Conservation (phyloP, 202 grass and related monocot genomes). For the Zoysia matrella region DNA sequence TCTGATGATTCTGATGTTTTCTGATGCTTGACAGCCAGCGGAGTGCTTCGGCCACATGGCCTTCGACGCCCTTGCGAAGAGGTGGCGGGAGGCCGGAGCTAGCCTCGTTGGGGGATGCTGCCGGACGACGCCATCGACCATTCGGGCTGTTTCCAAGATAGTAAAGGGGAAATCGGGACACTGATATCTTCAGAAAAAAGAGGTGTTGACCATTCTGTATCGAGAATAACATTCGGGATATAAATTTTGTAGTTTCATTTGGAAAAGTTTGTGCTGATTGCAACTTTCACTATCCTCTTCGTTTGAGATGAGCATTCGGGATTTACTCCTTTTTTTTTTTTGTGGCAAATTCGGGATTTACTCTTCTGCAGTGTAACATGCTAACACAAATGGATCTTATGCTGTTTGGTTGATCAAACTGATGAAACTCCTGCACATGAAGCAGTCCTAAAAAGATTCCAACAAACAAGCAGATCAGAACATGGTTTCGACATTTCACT, state of each 20-base stretch:
- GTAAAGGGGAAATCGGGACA: slow-evolving; percentile 41
- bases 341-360: no score
- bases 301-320: no score
- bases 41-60: slow-evolving; percentile 67
- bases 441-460: no score
- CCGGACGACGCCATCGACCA: slow-evolving; percentile 78
- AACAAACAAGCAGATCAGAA: no score
- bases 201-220: neutral
- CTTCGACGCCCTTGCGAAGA: slow-evolving; percentile 65
- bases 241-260: neutral
- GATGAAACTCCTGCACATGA: no score
- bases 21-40: slow-evolving; percentile 36
- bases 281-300: no score
- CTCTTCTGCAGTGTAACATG: no score
- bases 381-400: no score
- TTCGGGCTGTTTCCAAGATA: slow-evolving; percentile 61
- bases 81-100: slow-evolving; percentile 74
- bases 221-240: slow-evolving; percentile 23
- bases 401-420: no score
- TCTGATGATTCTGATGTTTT: neutral
- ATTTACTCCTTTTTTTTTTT: no score
- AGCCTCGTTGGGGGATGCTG: slow-evolving; percentile 80
- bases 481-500: no score
- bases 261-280: neutral
- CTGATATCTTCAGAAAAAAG: slow-evolving; percentile 10